Conservation (phyloP, 2,329 filamentous ascomycete species). For the Hymenotorrendiella dingleyae region DNA sequence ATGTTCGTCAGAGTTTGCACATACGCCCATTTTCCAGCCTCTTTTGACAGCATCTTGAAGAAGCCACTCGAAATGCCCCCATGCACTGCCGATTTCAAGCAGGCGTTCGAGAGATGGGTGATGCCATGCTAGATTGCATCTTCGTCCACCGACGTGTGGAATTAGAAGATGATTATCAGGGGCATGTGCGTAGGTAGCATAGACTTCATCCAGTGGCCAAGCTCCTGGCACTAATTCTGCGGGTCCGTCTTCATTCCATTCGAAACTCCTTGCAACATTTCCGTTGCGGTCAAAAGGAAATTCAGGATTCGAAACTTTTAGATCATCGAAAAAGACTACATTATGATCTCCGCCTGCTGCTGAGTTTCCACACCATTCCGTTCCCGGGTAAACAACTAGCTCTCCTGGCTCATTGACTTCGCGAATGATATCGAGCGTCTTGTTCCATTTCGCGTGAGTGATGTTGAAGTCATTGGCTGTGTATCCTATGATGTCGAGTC, state of each 20-base stretch:
- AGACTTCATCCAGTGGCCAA: slow-evolving; percentile 34
- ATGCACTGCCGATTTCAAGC: slow-evolving; percentile 33
- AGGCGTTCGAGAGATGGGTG: slow-evolving; percentile 33
- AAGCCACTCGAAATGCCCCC: slow-evolving; percentile 34
- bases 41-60: slow-evolving; percentile 28
- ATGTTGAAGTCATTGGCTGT: slow-evolving; percentile 37
- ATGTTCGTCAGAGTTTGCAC: slow-evolving; percentile 34
- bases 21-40: slow-evolving; percentile 33
- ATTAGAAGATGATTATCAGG: slow-evolving; percentile 31
- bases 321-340: slow-evolving; percentile 32
- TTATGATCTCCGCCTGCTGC: slow-evolving; percentile 33
- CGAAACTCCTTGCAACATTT: slow-evolving; percentile 33
- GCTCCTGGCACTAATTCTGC: slow-evolving; percentile 29
- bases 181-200: slow-evolving; percentile 32
- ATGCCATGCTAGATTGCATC: slow-evolving; percentile 33
- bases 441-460: slow-evolving; percentile 30
- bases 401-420: slow-evolving; percentile 22
- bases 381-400: slow-evolving; percentile 31
- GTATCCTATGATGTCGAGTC: slow-evolving; percentile 34
- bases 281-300: slow-evolving; percentile 31
- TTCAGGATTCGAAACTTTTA: slow-evolving; percentile 17
- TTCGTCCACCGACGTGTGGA: slow-evolving; percentile 33
- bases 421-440: slow-evolving; percentile 21
- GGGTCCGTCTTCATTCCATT: slow-evolving; percentile 34
- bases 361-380: slow-evolving; percentile 34